Evolutionary conservation across 768 basidiomycete species (phyloP).

Genomic region (Trametes elegans): DNA sequence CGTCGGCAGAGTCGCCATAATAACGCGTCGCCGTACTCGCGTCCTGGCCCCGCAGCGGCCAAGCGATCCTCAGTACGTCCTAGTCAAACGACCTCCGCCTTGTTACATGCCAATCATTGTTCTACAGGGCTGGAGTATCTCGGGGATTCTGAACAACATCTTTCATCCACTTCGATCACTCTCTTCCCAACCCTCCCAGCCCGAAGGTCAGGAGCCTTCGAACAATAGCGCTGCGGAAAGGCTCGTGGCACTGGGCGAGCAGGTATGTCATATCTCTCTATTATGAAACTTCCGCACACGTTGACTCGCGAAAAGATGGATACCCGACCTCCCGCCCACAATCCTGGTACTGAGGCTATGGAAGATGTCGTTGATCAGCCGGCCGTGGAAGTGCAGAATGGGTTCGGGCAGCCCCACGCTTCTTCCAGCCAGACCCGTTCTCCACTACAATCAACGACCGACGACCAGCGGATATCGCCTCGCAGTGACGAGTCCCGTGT

Average conservation of each 20-base stretch:
- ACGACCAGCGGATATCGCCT: conserved; percentile 13
- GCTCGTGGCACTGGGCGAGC: conserved; percentile 4
- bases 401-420: too few relatives aligned
- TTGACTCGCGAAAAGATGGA: neutral
- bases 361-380: neutral
- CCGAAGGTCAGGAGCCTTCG: conserved; percentile 6
- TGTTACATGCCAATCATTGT: conserved; percentile 18
- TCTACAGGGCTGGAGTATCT: conserved; percentile 50
- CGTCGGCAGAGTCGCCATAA: conserved; percentile 18
- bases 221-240: conserved; percentile 11
- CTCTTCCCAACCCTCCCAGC: neutral
- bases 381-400: neutral
- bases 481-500: conserved; percentile 11
- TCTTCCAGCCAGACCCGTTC: neutral
- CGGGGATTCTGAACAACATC: conserved; percentile 45
- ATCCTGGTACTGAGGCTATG: too few relatives aligned
- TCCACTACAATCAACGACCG: conserved; percentile 2
- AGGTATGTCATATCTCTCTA: conserved; percentile 2
- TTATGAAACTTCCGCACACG: neutral
- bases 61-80: conserved; percentile 46
- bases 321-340: too few relatives aligned
- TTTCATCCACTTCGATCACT: conserved; percentile 48
- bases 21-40: conserved; percentile 55
- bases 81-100: too few relatives aligned
- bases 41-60: conserved; percentile 29